These are phyloP conservation scores for Colletotrichum eleusines DNA, from an alignment of 2,329 filamentous ascomycete genomes.

Conservation along the genomic window DNA sequence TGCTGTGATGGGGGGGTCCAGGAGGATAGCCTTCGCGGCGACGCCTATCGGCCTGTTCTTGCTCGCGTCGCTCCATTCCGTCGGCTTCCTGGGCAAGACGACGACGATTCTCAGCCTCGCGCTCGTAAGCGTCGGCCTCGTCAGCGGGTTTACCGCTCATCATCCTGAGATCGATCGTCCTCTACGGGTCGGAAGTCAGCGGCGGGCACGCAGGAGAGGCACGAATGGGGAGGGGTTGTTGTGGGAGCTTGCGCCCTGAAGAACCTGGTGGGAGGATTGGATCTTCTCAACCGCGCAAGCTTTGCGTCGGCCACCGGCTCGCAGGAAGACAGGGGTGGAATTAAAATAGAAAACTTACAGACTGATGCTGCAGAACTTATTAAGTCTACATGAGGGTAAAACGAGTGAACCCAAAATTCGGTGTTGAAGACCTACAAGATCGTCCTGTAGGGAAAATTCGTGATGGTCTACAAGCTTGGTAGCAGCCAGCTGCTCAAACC, in stretches of 20 bases:
- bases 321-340: background rate
- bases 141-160: slow-evolving; percentile 43
- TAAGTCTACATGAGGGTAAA: slow-evolving; percentile 35
- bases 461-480: slow-evolving; percentile 28
- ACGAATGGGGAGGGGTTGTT: slow-evolving; percentile 8
- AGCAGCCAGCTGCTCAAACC: slow-evolving; percentile 34
- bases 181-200: slow-evolving; percentile 15
- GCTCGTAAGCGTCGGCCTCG: slow-evolving; percentile 46
- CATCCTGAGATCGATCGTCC: slow-evolving; percentile 40
- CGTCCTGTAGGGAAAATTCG: slow-evolving; percentile 34
- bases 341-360: slow-evolving; percentile 27
- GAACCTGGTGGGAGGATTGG: slow-evolving; percentile 32
- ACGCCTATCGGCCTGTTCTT: slow-evolving; percentile 73
- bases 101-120: slow-evolving; percentile 47
- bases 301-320: slow-evolving; percentile 24
- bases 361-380: slow-evolving; percentile 23
- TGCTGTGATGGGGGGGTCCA: slow-evolving; percentile 82
- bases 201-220: background rate
- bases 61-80: slow-evolving; percentile 68
- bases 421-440: slow-evolving; percentile 13
- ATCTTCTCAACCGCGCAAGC: slow-evolving; percentile 33
- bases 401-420: background rate
- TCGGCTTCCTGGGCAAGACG: slow-evolving; percentile 50
- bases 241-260: slow-evolving; percentile 21
- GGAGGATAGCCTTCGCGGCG: slow-evolving; percentile 75